Base-by-base conservation (phyloP, 345 rosid genomes). In the Citrus medica region DNA sequence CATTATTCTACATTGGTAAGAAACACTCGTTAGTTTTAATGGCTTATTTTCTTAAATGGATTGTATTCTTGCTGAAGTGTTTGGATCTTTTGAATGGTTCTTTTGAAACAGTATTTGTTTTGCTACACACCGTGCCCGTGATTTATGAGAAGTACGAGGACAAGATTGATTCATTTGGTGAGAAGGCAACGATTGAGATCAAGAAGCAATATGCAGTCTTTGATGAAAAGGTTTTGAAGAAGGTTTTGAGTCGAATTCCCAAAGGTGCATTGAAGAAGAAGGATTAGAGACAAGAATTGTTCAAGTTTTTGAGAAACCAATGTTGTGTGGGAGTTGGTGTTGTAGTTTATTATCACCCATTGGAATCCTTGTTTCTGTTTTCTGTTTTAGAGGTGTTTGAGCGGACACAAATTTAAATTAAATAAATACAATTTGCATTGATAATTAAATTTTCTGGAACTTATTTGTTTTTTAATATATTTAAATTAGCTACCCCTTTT, bases 131-230 rank as follows among this genome's bases (percentile, higher is more conserved):
- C 0, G 85, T 91, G 7, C 99, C 98, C 0, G 87, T 92, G 63
- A 48, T 88, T 17, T 96, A 96, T 25, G 98, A 96, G 91, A 94
- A 89, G 79, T 92, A 89, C 7, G 99, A 92, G 75, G 98, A 96
- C 84, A 81, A 92, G 80, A 87, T 94, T 4, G 99, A 96, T 76
- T 84, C 91, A 5, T 88, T 89, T 68, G 88, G 87, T 30, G 97
- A 92, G 92, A 96, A 92, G 85, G 97, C 93, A 32, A 69, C 85
- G 80, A 71, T 80, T 5, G 92, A 92, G 91, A 76, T 92, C 80
- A 96, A 88, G 92, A 96, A 89, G 87, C 97, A 90, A 81, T 96
- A 89, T 37, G 89, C 87, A 27, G 92, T 90, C 33, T 81, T 96
- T 70, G 93, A 94, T 75, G 90, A 82, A 51, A 96, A 94, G 91